Evolutionary conservation across 1,284 basidiomycete genomes (phyloP).

Genomic region (Sanghuangporus weigelae): DNA sequence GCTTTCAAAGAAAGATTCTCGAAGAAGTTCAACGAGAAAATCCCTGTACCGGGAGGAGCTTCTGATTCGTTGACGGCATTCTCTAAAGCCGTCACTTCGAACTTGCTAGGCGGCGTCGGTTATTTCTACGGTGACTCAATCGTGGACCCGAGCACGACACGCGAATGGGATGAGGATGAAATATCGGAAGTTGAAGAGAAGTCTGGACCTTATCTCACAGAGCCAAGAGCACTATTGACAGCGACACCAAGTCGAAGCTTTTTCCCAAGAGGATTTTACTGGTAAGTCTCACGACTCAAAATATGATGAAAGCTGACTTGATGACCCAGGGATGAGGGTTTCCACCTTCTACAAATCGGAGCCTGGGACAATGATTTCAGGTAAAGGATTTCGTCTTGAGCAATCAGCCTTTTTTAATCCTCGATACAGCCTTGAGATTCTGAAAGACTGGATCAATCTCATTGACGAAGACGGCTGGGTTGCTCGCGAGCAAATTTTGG

Average conservation of each 20-base stretch:
- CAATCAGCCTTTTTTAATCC: not conserved
- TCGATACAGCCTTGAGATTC: conserved; percentile 67
- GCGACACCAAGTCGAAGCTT: conserved; percentile 93
- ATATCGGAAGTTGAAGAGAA: conserved; percentile 42
- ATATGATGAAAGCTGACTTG: not conserved
- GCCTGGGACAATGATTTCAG: conserved; percentile 90
- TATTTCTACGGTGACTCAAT: conserved; percentile 93
- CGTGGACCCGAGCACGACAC: conserved; percentile 77
- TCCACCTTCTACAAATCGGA: conserved; percentile 87
- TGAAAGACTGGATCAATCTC: conserved; percentile 84
- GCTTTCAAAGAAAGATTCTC: conserved; percentile 61
- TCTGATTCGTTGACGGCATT: conserved; percentile 58
- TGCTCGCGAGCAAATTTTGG: conserved; percentile 90
- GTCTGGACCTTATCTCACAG: conserved; percentile 61
- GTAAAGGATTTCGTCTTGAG: conserved; percentile 29
- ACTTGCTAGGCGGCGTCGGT: conserved; percentile 86
- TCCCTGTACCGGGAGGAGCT: conserved; percentile 61
- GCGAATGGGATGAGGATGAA: conserved; percentile 86
- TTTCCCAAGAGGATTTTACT: conserved; percentile 96
- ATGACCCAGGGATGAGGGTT: conserved; percentile 81
- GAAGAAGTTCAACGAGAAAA: conserved; percentile 60
- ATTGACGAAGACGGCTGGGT: conserved; percentile 96
- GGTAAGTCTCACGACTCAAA: conserved; percentile 41
- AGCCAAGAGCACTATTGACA: conserved; percentile 75
- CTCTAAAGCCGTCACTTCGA: conserved; percentile 85